phyloP scores from a whole-genome alignment of 129 eudicot genomes.

The Lonicera japonica region DNA sequence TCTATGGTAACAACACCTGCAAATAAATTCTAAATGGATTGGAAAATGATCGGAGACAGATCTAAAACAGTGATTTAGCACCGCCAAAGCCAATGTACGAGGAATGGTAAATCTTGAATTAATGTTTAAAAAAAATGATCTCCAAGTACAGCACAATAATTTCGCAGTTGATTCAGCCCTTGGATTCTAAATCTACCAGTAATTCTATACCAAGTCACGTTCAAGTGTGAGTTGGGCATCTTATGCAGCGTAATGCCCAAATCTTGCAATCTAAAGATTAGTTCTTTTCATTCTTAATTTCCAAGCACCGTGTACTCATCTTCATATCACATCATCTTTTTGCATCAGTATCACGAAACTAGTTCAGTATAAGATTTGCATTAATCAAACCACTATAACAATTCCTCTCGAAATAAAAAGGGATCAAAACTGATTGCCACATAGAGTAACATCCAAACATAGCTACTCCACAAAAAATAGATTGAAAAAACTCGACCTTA shows the following conservation, averaged over 20 bases:
- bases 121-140: not conserved
- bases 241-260: not conserved
- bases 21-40: constrained; percentile 9
- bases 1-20: constrained; percentile 27
- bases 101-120: not conserved
- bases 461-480: too few relatives aligned
- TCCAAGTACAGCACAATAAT: not conserved
- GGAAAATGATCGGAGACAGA: not conserved
- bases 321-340: too few relatives aligned
- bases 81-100: not conserved
- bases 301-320: too few relatives aligned
- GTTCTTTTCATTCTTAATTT: too few relatives aligned
- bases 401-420: not conserved
- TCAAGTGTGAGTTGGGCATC: too few relatives aligned
- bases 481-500: too few relatives aligned
- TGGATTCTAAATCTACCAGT: not conserved
- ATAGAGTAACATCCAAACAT: too few relatives aligned
- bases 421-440: constrained; percentile 24
- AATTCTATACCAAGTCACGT: not conserved
- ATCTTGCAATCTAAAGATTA: not conserved
- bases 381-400: not conserved
- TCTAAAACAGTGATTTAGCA: not conserved
- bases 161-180: not conserved
- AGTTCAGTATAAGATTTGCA: too few relatives aligned
- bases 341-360: too few relatives aligned